A percentile compares a stretch with the other conserved stretches of the same genome.
phyloP scores from a whole-genome alignment of 768 basidiomycete species.

The Boletellus emodensis region DNA sequence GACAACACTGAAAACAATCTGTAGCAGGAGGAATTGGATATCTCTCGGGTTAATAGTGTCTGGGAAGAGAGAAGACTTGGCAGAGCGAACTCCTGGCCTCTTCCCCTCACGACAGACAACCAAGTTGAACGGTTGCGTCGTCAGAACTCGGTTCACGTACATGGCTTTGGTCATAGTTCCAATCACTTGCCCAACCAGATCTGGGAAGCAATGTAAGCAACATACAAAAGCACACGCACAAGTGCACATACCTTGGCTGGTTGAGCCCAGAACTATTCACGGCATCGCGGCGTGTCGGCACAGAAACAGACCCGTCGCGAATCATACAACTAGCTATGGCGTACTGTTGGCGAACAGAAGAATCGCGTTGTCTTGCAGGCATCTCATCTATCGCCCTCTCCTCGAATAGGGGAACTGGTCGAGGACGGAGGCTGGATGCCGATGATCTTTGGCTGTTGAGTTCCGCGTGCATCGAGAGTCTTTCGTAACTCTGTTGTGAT shows the following conservation, averaged over 20 bases:
- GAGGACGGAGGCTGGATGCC: conserved; percentile 9
- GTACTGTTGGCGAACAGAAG: conserved; percentile 3
- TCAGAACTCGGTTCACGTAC: conserved; percentile 9
- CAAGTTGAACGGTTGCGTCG: not conserved
- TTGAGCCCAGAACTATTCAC: not conserved
- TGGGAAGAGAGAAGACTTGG: conserved; percentile 11
- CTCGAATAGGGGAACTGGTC: conserved; percentile 6
- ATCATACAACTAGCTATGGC: not conserved
- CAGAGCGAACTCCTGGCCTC: conserved; percentile 1
- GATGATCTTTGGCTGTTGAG: conserved; percentile 10
- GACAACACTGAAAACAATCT: conserved; percentile 1
- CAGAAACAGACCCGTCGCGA: conserved; percentile 3
- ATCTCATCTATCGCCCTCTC: conserved; percentile 5
- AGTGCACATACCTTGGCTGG: conserved; percentile 13
- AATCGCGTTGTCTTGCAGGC: not conserved
- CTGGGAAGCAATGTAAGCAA: conserved; percentile 3
- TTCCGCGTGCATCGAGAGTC: conserved; percentile 4
- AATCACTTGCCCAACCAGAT: conserved; percentile 18
- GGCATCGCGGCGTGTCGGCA: conserved; percentile 1
- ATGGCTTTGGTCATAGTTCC: conserved; percentile 12
- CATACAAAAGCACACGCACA: not conserved
- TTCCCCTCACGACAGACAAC: conserved; percentile 2
- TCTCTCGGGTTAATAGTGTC: conserved; percentile 10
- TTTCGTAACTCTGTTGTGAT: conserved; percentile 11
- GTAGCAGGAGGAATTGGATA: not conserved